Evolutionary conservation across 2,329 filamentous ascomycete species (phyloP).

Genomic region (Orbilia quercus): DNA sequence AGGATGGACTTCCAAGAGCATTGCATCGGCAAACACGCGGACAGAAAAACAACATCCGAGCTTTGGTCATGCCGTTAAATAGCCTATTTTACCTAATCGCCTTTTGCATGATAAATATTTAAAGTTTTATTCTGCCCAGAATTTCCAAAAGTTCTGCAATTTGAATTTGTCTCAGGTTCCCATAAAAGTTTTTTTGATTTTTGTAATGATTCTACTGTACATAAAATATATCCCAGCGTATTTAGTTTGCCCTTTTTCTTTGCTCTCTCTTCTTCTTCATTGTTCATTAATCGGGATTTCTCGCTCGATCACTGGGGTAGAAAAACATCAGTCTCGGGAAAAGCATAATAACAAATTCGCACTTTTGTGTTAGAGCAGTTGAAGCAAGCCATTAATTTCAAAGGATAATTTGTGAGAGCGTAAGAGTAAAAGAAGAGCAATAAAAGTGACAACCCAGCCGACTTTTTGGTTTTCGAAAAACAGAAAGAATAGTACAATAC

Average conservation of each 20-base stretch:
- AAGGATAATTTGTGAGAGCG: not conserved
- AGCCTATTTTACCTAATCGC: slow-evolving; percentile 50
- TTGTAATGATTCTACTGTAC: too few species aligned
- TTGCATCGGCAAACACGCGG: not conserved
- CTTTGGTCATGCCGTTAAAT: slow-evolving; percentile 5
- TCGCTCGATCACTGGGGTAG: slow-evolving; percentile 15
- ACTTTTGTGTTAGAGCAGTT: slow-evolving; percentile 14
- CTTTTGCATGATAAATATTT: not conserved
- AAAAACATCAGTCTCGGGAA: too few species aligned
- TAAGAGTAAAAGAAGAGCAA: not conserved
- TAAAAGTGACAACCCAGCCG: slow-evolving; percentile 2
- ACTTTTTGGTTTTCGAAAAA: slow-evolving; percentile 9
- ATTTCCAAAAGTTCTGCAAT: slow-evolving; percentile 2
- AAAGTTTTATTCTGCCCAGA: slow-evolving; percentile 1
- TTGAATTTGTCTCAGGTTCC: not conserved
- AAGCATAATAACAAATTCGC: slow-evolving; percentile 28
- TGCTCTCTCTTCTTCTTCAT: not conserved
- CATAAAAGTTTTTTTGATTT: too few species aligned
- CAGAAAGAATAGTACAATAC: not conserved
- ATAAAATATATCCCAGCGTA: not conserved
- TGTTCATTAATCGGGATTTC: not conserved
- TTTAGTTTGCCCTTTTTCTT: slow-evolving; percentile 3
- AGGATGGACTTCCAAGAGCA: too few species aligned
- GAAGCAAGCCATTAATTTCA: slow-evolving; percentile 3
- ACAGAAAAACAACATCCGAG: too few species aligned